phyloP scores from a whole-genome alignment of 352 stramenopile species.

The Phytophthora gonapodyides region DNA sequence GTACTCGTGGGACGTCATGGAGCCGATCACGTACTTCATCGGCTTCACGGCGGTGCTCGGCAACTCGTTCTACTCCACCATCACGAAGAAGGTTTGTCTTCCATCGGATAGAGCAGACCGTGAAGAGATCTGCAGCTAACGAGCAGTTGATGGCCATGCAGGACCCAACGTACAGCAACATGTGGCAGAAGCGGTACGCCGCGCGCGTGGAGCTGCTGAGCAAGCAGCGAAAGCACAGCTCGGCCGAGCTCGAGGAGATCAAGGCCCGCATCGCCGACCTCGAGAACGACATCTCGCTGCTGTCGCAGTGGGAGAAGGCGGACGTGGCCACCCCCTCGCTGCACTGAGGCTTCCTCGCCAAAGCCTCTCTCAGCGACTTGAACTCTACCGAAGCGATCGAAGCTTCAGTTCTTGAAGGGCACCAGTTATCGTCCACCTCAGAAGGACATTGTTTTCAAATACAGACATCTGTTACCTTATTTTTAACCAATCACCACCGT shows the following conservation, averaged over 20 bases:
- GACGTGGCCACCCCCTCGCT: conserved; percentile 23
- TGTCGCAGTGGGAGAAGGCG: conserved; percentile 56
- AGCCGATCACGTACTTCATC: conserved; percentile 91
- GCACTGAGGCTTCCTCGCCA: conserved; percentile 13
- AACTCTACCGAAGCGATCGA: conserved; percentile 28
- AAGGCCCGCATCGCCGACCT: conserved; percentile 53
- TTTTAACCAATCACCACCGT: conserved; percentile 22
- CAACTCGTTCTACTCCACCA: conserved; percentile 81
- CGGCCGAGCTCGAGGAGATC: conserved; percentile 48
- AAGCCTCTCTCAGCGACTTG: background rate
- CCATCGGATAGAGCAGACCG: too few species aligned
- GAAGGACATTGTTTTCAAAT: conserved; percentile 21
- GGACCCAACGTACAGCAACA: conserved; percentile 84
- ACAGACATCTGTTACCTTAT: background rate
- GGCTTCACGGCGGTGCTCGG: conserved; percentile 83
- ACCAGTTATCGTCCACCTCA: conserved; percentile 11
- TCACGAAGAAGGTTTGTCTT: conserved; percentile 65
- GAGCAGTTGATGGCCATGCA: conserved; percentile 12
- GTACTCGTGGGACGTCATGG: conserved; percentile 91
- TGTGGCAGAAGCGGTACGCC: conserved; percentile 76
- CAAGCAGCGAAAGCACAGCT: conserved; percentile 60
- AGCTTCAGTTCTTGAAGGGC: conserved; percentile 8
- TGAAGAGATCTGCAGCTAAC: background rate
- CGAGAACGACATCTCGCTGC: conserved; percentile 63
- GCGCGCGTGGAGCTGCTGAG: conserved; percentile 47